These are phyloP conservation scores for Articulospora tetracladia DNA, from an alignment of 495 filamentous ascomycete genomes.

Conservation along the genomic window DNA sequence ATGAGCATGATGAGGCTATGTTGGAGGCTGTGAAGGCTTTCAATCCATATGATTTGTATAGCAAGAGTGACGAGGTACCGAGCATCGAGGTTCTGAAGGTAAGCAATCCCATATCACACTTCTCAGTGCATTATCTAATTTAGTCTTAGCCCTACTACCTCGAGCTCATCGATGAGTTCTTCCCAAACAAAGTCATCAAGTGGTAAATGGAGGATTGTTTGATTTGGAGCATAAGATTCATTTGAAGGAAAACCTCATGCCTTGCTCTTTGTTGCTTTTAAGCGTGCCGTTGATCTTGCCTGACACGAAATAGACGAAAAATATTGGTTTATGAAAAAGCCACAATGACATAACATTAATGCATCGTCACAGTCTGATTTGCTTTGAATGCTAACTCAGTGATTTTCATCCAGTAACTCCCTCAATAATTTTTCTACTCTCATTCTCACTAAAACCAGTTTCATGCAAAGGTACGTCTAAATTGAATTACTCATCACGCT, in stretches of 20 bases:
- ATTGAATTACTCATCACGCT: background rate
- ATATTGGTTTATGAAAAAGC: no score
- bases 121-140: background rate
- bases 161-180: slow-evolving; percentile 82
- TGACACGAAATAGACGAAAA: background rate
- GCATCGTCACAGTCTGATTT: no score
- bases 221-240: background rate
- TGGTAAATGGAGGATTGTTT: slow-evolving; percentile 49
- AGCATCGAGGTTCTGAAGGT: slow-evolving; percentile 70
- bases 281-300: background rate
- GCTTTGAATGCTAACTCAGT: no score
- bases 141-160: slow-evolving; percentile 66
- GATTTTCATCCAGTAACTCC: no score
- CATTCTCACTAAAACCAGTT: no score
- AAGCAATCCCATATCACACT: slow-evolving; percentile 6
- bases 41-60: slow-evolving; percentile 89
- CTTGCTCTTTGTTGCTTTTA: background rate
- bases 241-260: background rate
- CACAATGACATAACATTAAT: no score
- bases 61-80: slow-evolving; percentile 81
- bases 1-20: slow-evolving; percentile 74
- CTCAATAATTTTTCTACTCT: no score
- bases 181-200: slow-evolving; percentile 68
- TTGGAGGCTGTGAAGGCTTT: slow-evolving; percentile 78
- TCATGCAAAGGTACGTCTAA: no score